A percentile compares a stretch with the other conserved stretches of the same genome.
phyloP scores from a whole-genome alignment of 2,329 filamentous ascomycete genomes.

The Penicillium sp. region DNA sequence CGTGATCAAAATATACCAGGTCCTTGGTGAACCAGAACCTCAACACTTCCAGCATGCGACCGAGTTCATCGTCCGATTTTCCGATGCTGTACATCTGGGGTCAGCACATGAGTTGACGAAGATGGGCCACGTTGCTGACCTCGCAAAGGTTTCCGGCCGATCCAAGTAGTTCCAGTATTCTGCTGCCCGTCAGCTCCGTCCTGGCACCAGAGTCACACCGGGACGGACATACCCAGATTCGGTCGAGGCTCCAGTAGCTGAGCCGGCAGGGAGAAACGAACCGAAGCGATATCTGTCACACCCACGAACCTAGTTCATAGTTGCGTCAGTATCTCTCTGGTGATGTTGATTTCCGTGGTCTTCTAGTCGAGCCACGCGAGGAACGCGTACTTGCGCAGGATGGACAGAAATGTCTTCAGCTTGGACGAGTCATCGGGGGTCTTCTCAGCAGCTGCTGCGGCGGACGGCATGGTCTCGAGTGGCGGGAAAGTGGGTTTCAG shows the following conservation, averaged over 20 bases:
- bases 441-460: slow-evolving; percentile 49
- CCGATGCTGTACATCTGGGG: slow-evolving; percentile 59
- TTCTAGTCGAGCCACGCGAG: neutral
- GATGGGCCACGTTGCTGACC: slow-evolving; percentile 42
- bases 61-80: slow-evolving; percentile 84
- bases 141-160: slow-evolving; percentile 82
- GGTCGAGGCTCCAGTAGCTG: slow-evolving; percentile 94
- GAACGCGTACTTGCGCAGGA: slow-evolving; percentile 75
- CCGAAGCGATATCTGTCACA: slow-evolving; percentile 89
- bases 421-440: slow-evolving; percentile 77
- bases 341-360: neutral
- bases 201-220: neutral
- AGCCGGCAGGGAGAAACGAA: slow-evolving; percentile 92
- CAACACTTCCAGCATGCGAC: slow-evolving; percentile 90
- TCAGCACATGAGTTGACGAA: slow-evolving; percentile 35
- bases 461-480: slow-evolving; percentile 30
- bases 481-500: slow-evolving; percentile 2
- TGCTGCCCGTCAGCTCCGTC: slow-evolving; percentile 30
- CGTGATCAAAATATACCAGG: slow-evolving; percentile 51
- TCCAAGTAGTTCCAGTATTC: slow-evolving; percentile 99
- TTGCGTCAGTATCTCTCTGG: slow-evolving; percentile 8
- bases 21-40: slow-evolving; percentile 99
- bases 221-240: slow-evolving; percentile 65
- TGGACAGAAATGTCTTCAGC: slow-evolving; percentile 81
- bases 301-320: slow-evolving; percentile 74